These are phyloP conservation scores for Saksenaea vasiformis DNA, from an alignment of 371 early-diverging fungal genomes.

Conservation along the genomic window DNA sequence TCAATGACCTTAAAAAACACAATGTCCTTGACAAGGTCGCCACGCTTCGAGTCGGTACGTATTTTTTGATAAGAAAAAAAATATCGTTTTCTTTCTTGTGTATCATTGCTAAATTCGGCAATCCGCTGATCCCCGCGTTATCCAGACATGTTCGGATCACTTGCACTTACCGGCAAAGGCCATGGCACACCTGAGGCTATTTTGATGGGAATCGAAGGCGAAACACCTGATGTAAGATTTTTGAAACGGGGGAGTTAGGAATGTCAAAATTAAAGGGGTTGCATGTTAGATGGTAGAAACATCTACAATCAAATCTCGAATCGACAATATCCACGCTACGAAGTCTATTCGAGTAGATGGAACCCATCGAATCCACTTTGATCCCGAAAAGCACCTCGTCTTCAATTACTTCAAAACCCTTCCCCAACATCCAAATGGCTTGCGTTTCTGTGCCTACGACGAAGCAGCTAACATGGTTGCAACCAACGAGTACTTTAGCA, in stretches of 20 bases:
- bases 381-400: slow-evolving; percentile 80
- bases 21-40: slow-evolving; percentile 70
- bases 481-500: slow-evolving; percentile 93
- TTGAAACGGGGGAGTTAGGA: not conserved
- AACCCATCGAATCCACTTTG: slow-evolving; percentile 77
- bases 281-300: slow-evolving; percentile 67
- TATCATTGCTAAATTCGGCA: not conserved
- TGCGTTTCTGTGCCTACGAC: slow-evolving; percentile 91
- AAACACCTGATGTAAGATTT: slow-evolving; percentile 33
- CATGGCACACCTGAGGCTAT: slow-evolving; percentile 94
- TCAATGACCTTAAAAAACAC: slow-evolving; percentile 77
- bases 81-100: not conserved
- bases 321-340: slow-evolving; percentile 71
- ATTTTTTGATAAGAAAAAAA: not conserved
- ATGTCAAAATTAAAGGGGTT: not conserved
- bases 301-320: slow-evolving; percentile 72
- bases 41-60: slow-evolving; percentile 68
- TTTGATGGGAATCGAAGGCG: slow-evolving; percentile 91
- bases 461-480: slow-evolving; percentile 78
- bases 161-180: slow-evolving; percentile 94
- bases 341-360: slow-evolving; percentile 76
- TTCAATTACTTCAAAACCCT: slow-evolving; percentile 86
- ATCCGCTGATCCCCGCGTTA: not conserved
- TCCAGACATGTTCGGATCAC: slow-evolving; percentile 87
- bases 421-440: slow-evolving; percentile 95